These are phyloP conservation scores for Russula vinacea DNA, from an alignment of 768 basidiomycete species.

Conservation along the genomic window DNA sequence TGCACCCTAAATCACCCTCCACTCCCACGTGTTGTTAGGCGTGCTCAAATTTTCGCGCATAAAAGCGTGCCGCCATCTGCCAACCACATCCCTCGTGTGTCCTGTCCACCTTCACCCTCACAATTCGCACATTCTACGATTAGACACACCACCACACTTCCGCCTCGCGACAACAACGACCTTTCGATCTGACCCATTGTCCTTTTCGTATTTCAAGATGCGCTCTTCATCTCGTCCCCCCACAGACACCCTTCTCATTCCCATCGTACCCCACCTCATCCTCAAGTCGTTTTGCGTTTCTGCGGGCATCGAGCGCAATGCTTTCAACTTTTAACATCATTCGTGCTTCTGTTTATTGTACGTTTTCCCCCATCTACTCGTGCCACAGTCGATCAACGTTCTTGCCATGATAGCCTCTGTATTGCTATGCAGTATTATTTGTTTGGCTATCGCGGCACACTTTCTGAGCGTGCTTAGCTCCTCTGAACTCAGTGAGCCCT, in stretches of 20 bases:
- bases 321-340: slow-evolving; percentile 69
- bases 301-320: slow-evolving; percentile 45
- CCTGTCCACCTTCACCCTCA: slow-evolving; percentile 14
- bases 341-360: slow-evolving; percentile 66
- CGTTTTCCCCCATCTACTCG: slow-evolving; percentile 30
- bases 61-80: slow-evolving; percentile 25
- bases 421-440: slow-evolving; percentile 72
- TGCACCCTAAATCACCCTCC: not conserved
- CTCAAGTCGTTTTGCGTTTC: slow-evolving; percentile 17
- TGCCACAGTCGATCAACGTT: not conserved
- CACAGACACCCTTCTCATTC: slow-evolving; percentile 32
- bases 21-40: slow-evolving; percentile 15
- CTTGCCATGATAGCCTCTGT: slow-evolving; percentile 49
- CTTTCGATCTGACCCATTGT: slow-evolving; percentile 32
- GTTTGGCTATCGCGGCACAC: slow-evolving; percentile 74
- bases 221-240: slow-evolving; percentile 31
- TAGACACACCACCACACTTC: slow-evolving; percentile 20
- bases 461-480: slow-evolving; percentile 68
- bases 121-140: slow-evolving; percentile 19
- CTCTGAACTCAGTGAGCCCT: slow-evolving; percentile 72
- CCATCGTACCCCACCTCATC: slow-evolving; percentile 19
- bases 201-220: slow-evolving; percentile 36
- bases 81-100: slow-evolving; percentile 28
- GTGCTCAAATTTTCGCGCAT: slow-evolving; percentile 22
- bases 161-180: slow-evolving; percentile 37